Evolutionary conservation across 805 yeast genomes (phyloP), one percentile per base, ranked within the genome.

Genomic region (Yamadazyma endophytica): DNA sequence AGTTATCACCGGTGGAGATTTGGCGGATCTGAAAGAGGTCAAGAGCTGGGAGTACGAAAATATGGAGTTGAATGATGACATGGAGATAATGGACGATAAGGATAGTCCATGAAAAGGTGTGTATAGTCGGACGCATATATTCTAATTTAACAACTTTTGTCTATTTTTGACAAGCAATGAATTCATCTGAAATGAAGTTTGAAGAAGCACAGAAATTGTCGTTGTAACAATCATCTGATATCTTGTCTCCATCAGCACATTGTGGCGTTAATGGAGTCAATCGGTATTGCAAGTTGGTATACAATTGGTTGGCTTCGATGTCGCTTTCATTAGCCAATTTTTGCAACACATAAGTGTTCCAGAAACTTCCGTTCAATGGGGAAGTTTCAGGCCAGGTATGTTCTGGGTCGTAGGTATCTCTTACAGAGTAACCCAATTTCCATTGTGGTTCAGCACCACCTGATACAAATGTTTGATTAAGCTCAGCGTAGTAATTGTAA

Each of bases 281-380:
- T 52, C 89, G 68, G 47, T 66, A 69, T 28, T 75, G 67, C 32
- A 54, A 58, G 36, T 67, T 61, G 24, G 70, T 59, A 52, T 73
- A 81, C 41, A 47, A 37, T 43, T 77, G 82, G 31, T 78, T 66
- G 41, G 63, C 54, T 2, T 53, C 63, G 21, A 62, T 56, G 42
- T 71, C 57, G 28, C 58, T 21, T 17, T 35, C 22, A 19, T 35
- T 26, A n/a, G 42, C 36, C 6, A 41, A 18, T 17, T 35, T 41
- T 22, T 33, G 21, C 26, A 39, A 37, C 11, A 41, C 40, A 24
- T 22, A 41, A 15, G 37, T 29, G 39, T 78, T 77, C 87, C 87
- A 78, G 63, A 78, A 80, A 12, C 77, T 69, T 13, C 77, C 87
- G 47, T 79, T 80, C 47, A 80, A 65, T 9, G 86, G 82, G 11